Percentiles rank a stretch among this genome's conserved stretches.
These are phyloP conservation scores for Panellus pusillus DNA, from an alignment of 768 basidiomycete genomes.

Conservation along the genomic window DNA sequence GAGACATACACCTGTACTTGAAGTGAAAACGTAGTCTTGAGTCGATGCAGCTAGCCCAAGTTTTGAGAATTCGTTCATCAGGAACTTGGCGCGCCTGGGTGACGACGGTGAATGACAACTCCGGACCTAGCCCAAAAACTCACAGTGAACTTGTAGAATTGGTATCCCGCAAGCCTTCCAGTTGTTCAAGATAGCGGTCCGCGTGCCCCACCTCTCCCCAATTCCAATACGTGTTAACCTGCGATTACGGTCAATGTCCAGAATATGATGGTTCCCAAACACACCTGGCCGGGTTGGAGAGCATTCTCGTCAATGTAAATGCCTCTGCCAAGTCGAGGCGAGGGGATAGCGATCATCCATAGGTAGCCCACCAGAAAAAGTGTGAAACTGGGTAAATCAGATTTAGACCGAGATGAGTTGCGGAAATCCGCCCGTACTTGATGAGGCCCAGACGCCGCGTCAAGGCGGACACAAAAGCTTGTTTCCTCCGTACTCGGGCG, in stretches of 20 bases:
- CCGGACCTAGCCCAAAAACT: conserved; percentile 30
- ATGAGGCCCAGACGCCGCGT: conserved; percentile 22
- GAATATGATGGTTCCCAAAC: conserved; percentile 2
- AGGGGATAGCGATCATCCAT: conserved; percentile 86
- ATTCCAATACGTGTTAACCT: conserved; percentile 92
- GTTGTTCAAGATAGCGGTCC: conserved; percentile 71
- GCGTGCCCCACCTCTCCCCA: conserved; percentile 90
- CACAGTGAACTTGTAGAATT: conserved; percentile 75
- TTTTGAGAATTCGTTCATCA: conserved; percentile 66
- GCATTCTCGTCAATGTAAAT: conserved; percentile 97
- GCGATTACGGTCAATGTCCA: not conserved
- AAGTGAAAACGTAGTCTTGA: conserved; percentile 64
- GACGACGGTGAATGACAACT: conserved; percentile 1
- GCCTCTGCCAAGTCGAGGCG: conserved; percentile 56
- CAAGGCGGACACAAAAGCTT: conserved; percentile 8
- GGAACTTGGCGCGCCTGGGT: conserved; percentile 61
- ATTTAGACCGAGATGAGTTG: not conserved
- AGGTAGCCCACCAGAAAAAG: conserved; percentile 67
- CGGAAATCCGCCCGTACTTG: conserved; percentile 31
- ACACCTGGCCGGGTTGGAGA: conserved; percentile 86
- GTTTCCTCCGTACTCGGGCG: conserved; percentile 11
- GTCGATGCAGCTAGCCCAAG: conserved; percentile 71
- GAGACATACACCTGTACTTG: conserved; percentile 51
- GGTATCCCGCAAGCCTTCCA: conserved; percentile 60
- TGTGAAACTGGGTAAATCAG: conserved; percentile 40